These are phyloP conservation scores for Trichosporon ovoides DNA, from an alignment of 1,284 basidiomycete genomes.

Conservation along the genomic window DNA sequence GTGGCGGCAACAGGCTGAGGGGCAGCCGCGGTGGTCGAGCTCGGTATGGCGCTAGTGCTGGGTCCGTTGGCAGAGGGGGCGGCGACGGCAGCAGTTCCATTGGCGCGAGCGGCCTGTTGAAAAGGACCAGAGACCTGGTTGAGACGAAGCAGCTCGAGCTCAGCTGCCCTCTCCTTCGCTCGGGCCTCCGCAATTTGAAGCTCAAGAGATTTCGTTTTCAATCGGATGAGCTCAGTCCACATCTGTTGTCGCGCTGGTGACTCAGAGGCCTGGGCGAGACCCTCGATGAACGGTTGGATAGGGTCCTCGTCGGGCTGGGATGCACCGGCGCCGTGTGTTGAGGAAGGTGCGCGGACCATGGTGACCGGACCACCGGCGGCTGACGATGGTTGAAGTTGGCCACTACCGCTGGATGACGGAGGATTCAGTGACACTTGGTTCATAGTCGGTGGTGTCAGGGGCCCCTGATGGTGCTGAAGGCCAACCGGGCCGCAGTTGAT, in stretches of 20 bases:
- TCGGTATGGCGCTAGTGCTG: not conserved
- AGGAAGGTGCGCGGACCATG: constrained; percentile 11
- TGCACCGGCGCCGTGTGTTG: not conserved
- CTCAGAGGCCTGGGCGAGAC: constrained; percentile 19
- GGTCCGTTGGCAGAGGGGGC: not conserved
- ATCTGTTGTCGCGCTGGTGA: constrained; percentile 29
- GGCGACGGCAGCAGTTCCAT: not conserved
- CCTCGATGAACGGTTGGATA: constrained; percentile 19
- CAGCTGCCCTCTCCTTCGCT: constrained; percentile 40
- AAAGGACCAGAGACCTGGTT: constrained; percentile 14
- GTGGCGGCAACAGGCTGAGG: not conserved
- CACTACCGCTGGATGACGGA: not conserved
- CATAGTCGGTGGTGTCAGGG: not conserved
- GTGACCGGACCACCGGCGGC: not conserved
- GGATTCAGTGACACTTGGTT: not conserved
- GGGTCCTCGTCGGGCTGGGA: constrained; percentile 16
- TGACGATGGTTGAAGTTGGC: not conserved
- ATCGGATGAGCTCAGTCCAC: constrained; percentile 41
- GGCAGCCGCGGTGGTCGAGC: not conserved
- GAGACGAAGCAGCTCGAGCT: constrained; percentile 37
- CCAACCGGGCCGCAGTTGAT: not conserved
- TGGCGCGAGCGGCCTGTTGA: not conserved
- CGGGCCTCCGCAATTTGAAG: constrained; percentile 45
- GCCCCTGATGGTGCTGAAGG: not conserved
- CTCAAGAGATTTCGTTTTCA: constrained; percentile 41